Evolutionary conservation across 108 stramenopile species (phyloP).

Genomic region (Parmales sp.): DNA sequence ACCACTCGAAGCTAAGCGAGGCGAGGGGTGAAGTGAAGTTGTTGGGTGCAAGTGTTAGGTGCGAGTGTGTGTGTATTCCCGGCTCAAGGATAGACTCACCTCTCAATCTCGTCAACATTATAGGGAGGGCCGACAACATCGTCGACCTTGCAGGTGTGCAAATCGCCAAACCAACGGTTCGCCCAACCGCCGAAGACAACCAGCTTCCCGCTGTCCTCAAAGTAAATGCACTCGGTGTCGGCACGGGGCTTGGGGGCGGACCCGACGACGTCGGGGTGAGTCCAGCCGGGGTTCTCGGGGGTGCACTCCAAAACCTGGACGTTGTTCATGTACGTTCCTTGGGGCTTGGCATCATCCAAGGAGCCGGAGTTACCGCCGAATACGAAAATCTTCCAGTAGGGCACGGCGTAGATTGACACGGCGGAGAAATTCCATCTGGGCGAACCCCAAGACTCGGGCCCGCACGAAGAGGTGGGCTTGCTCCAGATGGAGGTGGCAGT

Average conservation of each 20-base stretch:
- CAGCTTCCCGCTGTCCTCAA: conserved; percentile 31
- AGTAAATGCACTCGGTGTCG: conserved; percentile 51
- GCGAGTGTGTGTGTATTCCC: too few relatives aligned
- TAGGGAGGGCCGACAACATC: conserved; percentile 73
- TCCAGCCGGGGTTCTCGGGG: conserved; percentile 29
- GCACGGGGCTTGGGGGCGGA: conserved; percentile 43
- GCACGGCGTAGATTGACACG: conserved; percentile 58
- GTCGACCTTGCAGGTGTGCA: conserved; percentile 43
- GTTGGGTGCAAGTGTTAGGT: too few relatives aligned
- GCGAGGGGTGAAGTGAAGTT: conserved; percentile 18
- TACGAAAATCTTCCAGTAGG: conserved; percentile 68
- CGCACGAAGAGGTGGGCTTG: conserved; percentile 26
- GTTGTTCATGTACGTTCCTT: conserved; percentile 46
- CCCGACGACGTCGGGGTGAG: conserved; percentile 31
- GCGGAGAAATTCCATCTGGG: conserved; percentile 63
- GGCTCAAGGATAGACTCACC: too few relatives aligned
- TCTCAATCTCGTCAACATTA: conserved; percentile 31
- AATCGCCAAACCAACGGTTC: conserved; percentile 55
- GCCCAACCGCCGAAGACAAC: conserved; percentile 72
- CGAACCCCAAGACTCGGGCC: conserved; percentile 42
- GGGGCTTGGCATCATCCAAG: conserved; percentile 30
- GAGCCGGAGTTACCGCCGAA: conserved; percentile 70
- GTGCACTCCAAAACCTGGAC: conserved; percentile 50
- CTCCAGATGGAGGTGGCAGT: conserved; percentile 38
- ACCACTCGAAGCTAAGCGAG: conserved; percentile 18